Conservation (phyloP, 805 yeast species). For the Brettanomyces sp. region DNA sequence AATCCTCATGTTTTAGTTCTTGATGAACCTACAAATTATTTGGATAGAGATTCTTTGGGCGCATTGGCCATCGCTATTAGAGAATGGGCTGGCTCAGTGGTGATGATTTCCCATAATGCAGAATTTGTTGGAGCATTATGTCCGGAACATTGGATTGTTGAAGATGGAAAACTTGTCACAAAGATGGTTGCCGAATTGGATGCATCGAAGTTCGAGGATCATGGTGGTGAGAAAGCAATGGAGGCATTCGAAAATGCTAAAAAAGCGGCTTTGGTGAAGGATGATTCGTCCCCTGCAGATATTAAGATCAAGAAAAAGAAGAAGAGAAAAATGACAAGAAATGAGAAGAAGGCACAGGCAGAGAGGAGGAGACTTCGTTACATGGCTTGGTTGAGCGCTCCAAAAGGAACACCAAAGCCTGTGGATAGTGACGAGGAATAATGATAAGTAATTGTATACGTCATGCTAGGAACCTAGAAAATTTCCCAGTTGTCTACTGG, state of each 20-base stretch:
- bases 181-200: conserved; percentile 75
- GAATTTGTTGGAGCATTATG: conserved; percentile 96
- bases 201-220: conserved; percentile 73
- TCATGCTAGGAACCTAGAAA: not conserved
- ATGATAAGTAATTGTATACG: not conserved
- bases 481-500: not conserved
- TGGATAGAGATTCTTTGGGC: conserved; percentile 96
- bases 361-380: conserved; percentile 92
- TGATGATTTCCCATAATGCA: conserved; percentile 94
- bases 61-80: conserved; percentile 96
- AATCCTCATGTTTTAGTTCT: conserved; percentile 93
- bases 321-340: conserved; percentile 97
- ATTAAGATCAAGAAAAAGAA: conserved; percentile 76
- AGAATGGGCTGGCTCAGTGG: conserved; percentile 98
- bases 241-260: conserved; percentile 37
- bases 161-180: conserved; percentile 80
- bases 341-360: conserved; percentile 83
- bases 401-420: conserved; percentile 97
- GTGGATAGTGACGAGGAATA: conserved; percentile 91
- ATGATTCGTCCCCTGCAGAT: conserved; percentile 87
- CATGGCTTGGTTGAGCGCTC: conserved; percentile 88
- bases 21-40: conserved; percentile 97
- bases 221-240: conserved; percentile 40
- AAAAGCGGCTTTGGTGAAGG: conserved; percentile 38
- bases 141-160: conserved; percentile 98